Base-by-base conservation (phyloP, 176 grass and related monocot species). In the Lolium multiflorum region DNA sequence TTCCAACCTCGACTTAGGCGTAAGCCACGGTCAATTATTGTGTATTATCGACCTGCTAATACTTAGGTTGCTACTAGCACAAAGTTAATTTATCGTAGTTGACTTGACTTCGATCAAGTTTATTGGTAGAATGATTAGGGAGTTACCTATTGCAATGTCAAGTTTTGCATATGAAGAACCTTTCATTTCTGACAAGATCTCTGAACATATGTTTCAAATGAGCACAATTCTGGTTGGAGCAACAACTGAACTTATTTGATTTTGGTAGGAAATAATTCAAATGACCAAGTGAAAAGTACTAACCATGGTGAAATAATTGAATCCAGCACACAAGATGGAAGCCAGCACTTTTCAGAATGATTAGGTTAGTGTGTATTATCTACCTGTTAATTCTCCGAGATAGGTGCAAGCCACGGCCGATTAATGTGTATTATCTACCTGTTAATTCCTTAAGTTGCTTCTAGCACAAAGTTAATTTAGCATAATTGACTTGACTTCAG, bases 1-100 rank as follows among this genome's bases (percentile, higher is more conserved):
- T 94, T 92, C 93, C 71, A 88, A 77, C 85, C 71, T 63, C 41
- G 73, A 52, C 37, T 44, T 80, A 57, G 79, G 67, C 9, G 51
- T 31, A 28, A 77, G 66, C 61, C 39, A 55, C 20, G 77, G 81
- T 81, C 21, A 2, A 85, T 81, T 83, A 47, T 74, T 44, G 37
- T 63, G 64, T 66, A 18, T 74, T 41, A 15, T 65, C 57, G 15
- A 38, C 55, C 61, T 74, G 15, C 20, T 83, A 76, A 60, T 88
- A 12, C 43, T 81, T 43, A 14, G 1, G 12, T 56, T 78, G 31
- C 44, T 56, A 72, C 11, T 24, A 47, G 26, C 47, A 71, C 60
- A 25, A 80, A 76, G 76, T 63, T 81, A 84, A 81, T 81, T 39
- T 60, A 22, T 9, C 56, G 81, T 77, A 24, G 61, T 88, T 91